phyloP scores from a whole-genome alignment of 176 grass and related monocot species.

The Stipa capillata region DNA sequence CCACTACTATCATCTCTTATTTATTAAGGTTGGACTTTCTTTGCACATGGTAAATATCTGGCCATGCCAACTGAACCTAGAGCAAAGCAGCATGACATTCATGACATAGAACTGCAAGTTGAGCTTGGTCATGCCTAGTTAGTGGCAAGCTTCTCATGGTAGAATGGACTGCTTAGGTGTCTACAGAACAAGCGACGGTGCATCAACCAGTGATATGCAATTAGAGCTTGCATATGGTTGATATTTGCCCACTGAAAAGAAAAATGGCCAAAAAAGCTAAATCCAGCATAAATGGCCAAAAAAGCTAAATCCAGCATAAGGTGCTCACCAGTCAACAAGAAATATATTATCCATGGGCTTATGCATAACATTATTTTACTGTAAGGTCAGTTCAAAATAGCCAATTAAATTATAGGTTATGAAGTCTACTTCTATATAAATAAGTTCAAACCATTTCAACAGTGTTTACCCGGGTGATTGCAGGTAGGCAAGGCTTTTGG shows the following conservation, averaged over 20 bases:
- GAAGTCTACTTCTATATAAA: not conserved
- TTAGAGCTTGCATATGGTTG: not conserved
- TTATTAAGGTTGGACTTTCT: too few species aligned
- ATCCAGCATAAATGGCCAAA: too few species aligned
- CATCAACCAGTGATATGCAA: not conserved
- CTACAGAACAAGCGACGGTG: not conserved
- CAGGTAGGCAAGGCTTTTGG: not conserved
- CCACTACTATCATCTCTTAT: too few species aligned
- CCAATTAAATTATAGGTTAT: not conserved
- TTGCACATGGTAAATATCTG: not conserved
- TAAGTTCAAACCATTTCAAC: not conserved
- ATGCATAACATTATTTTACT: not conserved
- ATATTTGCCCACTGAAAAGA: not conserved
- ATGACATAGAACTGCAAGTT: not conserved
- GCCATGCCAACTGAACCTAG: not conserved
- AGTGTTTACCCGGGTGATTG: too few species aligned
- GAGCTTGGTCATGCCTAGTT: not conserved
- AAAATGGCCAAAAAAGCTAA: too few species aligned
- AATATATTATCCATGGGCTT: not conserved
- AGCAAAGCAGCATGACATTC: not conserved
- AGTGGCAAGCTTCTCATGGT: not conserved
- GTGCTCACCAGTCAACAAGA: not conserved
- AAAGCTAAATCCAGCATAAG: not conserved
- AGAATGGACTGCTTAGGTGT: not conserved
- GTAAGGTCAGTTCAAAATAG: not conserved